Base-by-base conservation (phyloP, 2,329 filamentous ascomycete genomes). In the Aquanectria penicillioides region DNA sequence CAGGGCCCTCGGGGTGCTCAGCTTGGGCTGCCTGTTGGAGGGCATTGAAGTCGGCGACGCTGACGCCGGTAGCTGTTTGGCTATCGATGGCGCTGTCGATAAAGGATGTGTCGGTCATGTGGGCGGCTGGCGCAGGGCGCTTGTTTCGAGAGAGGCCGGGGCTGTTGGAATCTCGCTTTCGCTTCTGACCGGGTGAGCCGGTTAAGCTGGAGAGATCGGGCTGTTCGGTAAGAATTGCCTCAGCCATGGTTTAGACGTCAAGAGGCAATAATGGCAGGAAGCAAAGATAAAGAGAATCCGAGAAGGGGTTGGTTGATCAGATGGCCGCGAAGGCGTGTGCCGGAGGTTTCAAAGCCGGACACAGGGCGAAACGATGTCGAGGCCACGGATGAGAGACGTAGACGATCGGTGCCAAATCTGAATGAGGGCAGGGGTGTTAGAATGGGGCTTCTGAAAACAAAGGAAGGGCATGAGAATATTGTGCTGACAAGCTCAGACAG, bases 1-100 rank as follows among this genome's bases (percentile, higher is more conserved):
- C 82, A 11, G 81, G 70, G 9, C 78, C 71, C 48, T 83, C 82
- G 11, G 76, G 74, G 61, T 84, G 81, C 15, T 83, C 75, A 20
- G 71, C 75, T 38, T 75, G 73, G 6, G 83, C 77, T 9, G 83
- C 83, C 67, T 86, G 83, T 63, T 85, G 83, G 6, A 86, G 78
- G 26, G 83, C 84, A 61, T 78, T 82, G 66, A 86, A 85, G 65
- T 86, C 84, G 59, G 83, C 81, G 23, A 82, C 81, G 25, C 79
- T 81, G 46, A 83, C 79, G 15, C 77, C 78, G 34, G 70, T 75
- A 9, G 76, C 77, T 3, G 71, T 74, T 28, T 77, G 74, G 26
- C 65, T 73, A 58, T 84, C 82, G 23, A 85, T 81, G 37, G 82
- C 79, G 63, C 77, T 83, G 63, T 86, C 83, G 26, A 86, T 83